These are phyloP conservation scores for Triticum dicoccoides DNA, from an alignment of 176 grass and related monocot genomes.

Conservation along the genomic window DNA sequence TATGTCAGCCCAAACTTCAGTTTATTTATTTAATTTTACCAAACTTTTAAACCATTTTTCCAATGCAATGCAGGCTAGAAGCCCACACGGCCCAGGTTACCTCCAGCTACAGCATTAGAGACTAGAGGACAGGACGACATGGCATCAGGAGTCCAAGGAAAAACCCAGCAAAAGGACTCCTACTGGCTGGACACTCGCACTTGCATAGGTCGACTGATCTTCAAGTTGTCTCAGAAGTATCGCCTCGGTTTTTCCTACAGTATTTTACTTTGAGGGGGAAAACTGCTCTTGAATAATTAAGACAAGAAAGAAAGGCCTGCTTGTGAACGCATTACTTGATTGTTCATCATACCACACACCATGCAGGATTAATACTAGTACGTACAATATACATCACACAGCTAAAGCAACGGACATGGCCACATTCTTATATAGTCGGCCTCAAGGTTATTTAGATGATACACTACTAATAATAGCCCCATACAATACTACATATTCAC, in stretches of 20 bases:
- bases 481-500: slow-evolving; percentile 11
- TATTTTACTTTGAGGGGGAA: background rate
- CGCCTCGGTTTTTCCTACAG: too few species aligned
- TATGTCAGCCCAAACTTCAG: background rate
- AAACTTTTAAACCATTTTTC: background rate
- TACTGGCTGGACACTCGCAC: background rate
- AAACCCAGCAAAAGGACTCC: background rate
- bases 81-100: too few species aligned
- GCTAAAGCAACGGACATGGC: background rate
- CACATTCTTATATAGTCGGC: background rate
- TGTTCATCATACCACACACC: background rate
- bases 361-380: background rate
- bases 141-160: background rate
- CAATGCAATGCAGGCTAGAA: slow-evolving; percentile 19
- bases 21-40: too few species aligned
- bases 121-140: background rate
- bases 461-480: background rate
- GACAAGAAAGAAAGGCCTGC: background rate
- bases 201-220: background rate
- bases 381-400: background rate
- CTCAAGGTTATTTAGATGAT: background rate
- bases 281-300: background rate
- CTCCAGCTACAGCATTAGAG: background rate
- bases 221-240: background rate
- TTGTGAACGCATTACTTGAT: background rate